A percentile compares a stretch with the other conserved stretches of the same genome.
Evolutionary conservation across 345 rosid species (phyloP).

Genomic region (Euphorbia lathyris): DNA sequence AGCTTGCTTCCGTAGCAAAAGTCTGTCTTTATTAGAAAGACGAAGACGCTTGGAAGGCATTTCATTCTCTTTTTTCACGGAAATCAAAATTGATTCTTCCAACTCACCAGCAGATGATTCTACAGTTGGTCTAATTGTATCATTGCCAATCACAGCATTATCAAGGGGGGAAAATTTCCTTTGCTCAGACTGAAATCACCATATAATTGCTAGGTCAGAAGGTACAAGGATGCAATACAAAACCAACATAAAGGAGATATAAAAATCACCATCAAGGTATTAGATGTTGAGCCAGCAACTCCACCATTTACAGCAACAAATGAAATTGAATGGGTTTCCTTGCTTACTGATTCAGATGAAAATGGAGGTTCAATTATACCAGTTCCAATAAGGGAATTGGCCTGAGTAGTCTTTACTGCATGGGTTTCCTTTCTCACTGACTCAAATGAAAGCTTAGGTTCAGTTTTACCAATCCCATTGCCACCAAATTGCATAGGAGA

Average conservation of each 20-base stretch:
- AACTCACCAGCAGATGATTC: constrained; percentile 25
- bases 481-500: constrained; percentile 22
- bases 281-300: constrained; percentile 30
- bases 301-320: constrained; percentile 16
- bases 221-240: constrained; percentile 8
- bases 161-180: constrained; percentile 12
- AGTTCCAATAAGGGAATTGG: too few relatives aligned
- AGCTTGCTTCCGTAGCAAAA: constrained; percentile 84
- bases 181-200: constrained; percentile 32
- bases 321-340: constrained; percentile 20
- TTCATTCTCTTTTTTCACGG: constrained; percentile 25
- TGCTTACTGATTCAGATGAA: constrained; percentile 19
- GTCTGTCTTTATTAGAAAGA: constrained; percentile 85
- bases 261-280: constrained; percentile 34
- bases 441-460: constrained; percentile 23
- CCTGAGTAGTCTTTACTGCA: too few relatives aligned
- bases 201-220: constrained; percentile 6
- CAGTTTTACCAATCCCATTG: constrained; percentile 23
- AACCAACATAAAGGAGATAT: constrained; percentile 16
- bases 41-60: constrained; percentile 27
- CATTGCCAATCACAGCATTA: constrained; percentile 22
- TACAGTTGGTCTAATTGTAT: constrained; percentile 24
- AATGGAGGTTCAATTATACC: constrained; percentile 25
- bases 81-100: constrained; percentile 23
- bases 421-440: constrained; percentile 19